These are phyloP conservation scores for Aspergillus awamori DNA, from an alignment of 2,329 filamentous ascomycete genomes.

Conservation along the genomic window DNA sequence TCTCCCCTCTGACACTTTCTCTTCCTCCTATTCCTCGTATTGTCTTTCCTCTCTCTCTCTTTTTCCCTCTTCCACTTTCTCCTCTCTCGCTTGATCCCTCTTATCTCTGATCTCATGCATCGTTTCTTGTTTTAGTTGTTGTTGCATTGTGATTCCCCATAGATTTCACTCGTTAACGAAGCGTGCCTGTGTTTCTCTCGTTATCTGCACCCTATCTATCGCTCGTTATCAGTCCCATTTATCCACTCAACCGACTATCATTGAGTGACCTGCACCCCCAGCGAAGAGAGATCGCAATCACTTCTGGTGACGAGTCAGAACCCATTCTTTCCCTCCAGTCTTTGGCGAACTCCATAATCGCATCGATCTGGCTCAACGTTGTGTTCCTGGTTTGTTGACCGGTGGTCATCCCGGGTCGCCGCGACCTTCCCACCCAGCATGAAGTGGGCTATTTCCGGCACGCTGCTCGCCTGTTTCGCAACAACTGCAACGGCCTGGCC, in stretches of 20 bases:
- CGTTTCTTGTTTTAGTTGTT: background rate
- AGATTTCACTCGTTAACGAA: constrained; percentile 1
- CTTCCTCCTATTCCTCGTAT: background rate
- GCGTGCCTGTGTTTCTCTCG: background rate
- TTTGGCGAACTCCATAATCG: background rate
- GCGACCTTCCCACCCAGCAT: constrained; percentile 21
- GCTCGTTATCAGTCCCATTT: background rate
- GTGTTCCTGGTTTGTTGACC: constrained; percentile 1
- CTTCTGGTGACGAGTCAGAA: background rate
- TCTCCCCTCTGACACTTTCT: background rate
- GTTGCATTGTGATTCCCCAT: background rate
- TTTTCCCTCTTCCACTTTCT: background rate
- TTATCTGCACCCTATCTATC: constrained; percentile 1
- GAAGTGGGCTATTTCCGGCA: constrained; percentile 28
- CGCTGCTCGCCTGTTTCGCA: constrained; percentile 30
- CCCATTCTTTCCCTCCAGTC: too few relatives aligned
- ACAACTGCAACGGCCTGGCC: constrained; percentile 33
- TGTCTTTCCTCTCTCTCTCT: background rate
- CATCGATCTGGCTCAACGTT: background rate
- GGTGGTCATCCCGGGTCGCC: background rate
- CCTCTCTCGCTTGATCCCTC: background rate
- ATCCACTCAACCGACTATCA: background rate
- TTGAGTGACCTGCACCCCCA: background rate
- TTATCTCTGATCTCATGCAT: background rate
- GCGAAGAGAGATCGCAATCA: background rate